Evolutionary conservation across 2,329 filamentous ascomycete species (phyloP).

Genomic region (Penicillium sp.): DNA sequence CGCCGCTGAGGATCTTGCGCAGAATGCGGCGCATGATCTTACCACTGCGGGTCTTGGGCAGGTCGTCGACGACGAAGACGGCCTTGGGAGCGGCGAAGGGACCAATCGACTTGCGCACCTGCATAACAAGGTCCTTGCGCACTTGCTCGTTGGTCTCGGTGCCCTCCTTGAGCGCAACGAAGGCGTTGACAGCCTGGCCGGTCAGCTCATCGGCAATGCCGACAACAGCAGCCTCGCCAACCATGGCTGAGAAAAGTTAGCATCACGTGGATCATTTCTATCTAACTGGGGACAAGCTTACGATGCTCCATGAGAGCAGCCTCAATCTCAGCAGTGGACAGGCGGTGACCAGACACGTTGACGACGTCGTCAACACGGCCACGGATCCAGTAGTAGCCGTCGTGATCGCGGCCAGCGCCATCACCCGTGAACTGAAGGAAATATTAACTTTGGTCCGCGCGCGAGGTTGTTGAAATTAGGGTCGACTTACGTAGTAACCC

Average conservation of each 20-base stretch:
- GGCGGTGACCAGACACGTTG: conserved; percentile 92
- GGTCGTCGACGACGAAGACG: conserved; percentile 82
- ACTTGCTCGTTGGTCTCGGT: conserved; percentile 71
- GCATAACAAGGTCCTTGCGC: conserved; percentile 87
- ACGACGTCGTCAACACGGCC: conserved; percentile 98
- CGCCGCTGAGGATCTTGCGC: conserved; percentile 93
- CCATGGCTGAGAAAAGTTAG: conserved; percentile 38
- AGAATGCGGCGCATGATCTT: conserved; percentile 99
- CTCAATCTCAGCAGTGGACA: conserved; percentile 97
- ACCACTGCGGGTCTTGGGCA: conserved; percentile 94
- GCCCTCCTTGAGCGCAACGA: conserved; percentile 85
- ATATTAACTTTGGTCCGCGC: not conserved
- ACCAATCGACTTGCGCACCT: conserved; percentile 95
- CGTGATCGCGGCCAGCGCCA: conserved; percentile 90
- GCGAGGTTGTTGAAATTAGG: not conserved
- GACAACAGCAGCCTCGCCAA: conserved; percentile 93
- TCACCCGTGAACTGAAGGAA: conserved; percentile 55
- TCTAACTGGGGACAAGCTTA: conserved; percentile 31
- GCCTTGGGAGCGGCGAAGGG: conserved; percentile 96
- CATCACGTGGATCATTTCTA: not conserved
- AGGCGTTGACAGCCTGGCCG: conserved; percentile 94
- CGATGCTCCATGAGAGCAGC: conserved; percentile 90
- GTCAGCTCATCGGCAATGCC: conserved; percentile 90
- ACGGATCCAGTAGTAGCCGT: conserved; percentile 99
- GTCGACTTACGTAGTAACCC: conserved; percentile 81